Evolutionary conservation across 2,329 filamentous ascomycete genomes (phyloP), one percentile per base, ranked within the genome.

Genomic region (Botryotinia narcissicola): DNA sequence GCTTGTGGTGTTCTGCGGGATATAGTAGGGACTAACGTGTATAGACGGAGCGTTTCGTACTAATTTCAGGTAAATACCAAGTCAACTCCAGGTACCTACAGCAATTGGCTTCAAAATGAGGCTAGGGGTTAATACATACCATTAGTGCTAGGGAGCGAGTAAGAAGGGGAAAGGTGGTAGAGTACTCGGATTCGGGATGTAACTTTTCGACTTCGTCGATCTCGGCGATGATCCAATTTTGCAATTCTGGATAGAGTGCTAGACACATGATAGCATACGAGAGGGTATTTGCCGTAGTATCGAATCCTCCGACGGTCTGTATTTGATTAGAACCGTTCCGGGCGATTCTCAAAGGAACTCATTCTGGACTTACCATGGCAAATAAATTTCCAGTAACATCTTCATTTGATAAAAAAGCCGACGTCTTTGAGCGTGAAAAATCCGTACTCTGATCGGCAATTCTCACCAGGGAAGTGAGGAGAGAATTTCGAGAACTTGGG

Each of bases 151-250:
- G 71, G 29, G 70, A n/a, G 14, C 74, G 74, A 40, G 62, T 68
- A 54, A 66, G 60, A 61, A 71, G 60, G 44, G 73, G 70, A 32
- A 74, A 75, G 46, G 71, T 72, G 57, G 70, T 40, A 8, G 57
- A n/a, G 32, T 75, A 75, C 22, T 74, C 74, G 37, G 46, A 37
- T 25, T 68, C 48, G 2, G 63, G 44, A 32, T 67, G 25, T 3
- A 70, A 8, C 10, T 66, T 59, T 29, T 37, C 18, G 20, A 70
- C 46, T 59, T 59, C 54, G 44, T 74, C 63, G 40, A 88, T 80
- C 76, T 89, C 87, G 71, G 85, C 85, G 14, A 80, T 79, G 5
- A 89, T 77, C 86, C 87, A 88, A 4, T 83, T 82, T 78, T 89
- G 87, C 80, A 84, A 84, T 70, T 85, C 78, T 0, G 85, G 85